phyloP scores from a whole-genome alignment of 805 yeast species.

The Candida verbasci region DNA sequence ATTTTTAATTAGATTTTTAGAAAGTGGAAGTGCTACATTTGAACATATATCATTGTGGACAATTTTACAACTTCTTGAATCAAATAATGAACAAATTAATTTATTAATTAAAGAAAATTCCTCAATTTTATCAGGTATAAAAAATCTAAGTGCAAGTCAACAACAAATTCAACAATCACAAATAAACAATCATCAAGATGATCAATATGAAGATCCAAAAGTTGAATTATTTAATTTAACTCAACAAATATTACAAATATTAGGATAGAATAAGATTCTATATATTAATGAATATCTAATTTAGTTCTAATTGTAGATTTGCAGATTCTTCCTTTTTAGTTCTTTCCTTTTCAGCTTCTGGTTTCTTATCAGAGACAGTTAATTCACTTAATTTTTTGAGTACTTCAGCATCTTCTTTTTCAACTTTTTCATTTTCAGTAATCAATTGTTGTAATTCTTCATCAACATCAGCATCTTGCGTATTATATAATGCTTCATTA shows the following conservation, averaged over 20 bases:
- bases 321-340: constrained; percentile 1
- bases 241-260: constrained; percentile 58
- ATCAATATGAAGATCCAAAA: constrained; percentile 56
- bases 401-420: constrained; percentile 2
- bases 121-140: constrained; percentile 51
- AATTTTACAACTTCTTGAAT: constrained; percentile 84
- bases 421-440: constrained; percentile 11
- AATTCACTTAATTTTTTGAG: constrained; percentile 12
- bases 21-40: constrained; percentile 84
- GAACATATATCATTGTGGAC: constrained; percentile 99
- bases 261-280: constrained; percentile 22
- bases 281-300: not conserved
- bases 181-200: constrained; percentile 22
- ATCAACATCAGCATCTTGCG: constrained; percentile 23
- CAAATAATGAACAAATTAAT: constrained; percentile 65
- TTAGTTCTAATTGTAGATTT: not conserved
- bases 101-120: constrained; percentile 51
- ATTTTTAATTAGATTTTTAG: constrained; percentile 74
- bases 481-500: constrained; percentile 17
- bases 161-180: constrained; percentile 24
- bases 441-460: constrained; percentile 23
- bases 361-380: constrained; percentile 1
- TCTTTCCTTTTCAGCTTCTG: not conserved
- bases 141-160: constrained; percentile 40
- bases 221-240: constrained; percentile 62